Base-by-base conservation (phyloP, 2,329 filamentous ascomycete species). In the Fusarium sacchari region DNA sequence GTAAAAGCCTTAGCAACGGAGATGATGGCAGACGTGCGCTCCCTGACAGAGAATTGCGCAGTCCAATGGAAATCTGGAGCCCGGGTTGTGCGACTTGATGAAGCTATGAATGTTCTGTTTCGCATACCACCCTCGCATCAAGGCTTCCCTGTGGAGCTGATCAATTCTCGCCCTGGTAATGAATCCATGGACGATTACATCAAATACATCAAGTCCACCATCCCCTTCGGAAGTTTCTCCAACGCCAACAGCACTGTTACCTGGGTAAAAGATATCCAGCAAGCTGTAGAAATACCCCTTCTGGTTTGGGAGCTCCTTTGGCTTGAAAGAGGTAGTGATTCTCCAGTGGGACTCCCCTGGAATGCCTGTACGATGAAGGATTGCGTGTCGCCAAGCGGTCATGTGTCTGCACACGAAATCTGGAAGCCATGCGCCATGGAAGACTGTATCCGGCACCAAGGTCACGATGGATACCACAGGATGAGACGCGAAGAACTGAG, bases 31-130 rank as follows among this genome's bases (percentile, higher is more conserved):
- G 20, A 39, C 7, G 20, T 39, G 37, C 18, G 11, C 36, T 39
- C 7, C 18, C 6, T 39, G n/a, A n/a, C n/a, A n/a, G n/a, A n/a
- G n/a, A n/a, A n/a, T n/a, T n/a, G n/a, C n/a, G n/a, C n/a, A n/a
- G n/a, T n/a, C n/a, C n/a, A n/a, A n/a, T n/a, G n/a, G n/a, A n/a
- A n/a, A n/a, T n/a, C n/a, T n/a, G n/a, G n/a, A n/a, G n/a, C n/a
- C n/a, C n/a, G n/a, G n/a, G 14, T 15, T 6, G 0, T 3, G 8
- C 13, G 6, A 5, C 14, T 42, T 22, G 4, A 42, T n/a, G 39
- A n/a, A 11, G 40, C 22, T n/a, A 42, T n/a, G n/a, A n/a, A n/a
- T n/a, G n/a, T n/a, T n/a, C n/a, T n/a, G n/a, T n/a, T n/a, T n/a
- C n/a, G n/a, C n/a, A n/a, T n/a, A n/a, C 22, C 39, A 8, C 22